Base-by-base conservation (phyloP, 23 red algal species). In the Gracilaria vermiculophylla region DNA sequence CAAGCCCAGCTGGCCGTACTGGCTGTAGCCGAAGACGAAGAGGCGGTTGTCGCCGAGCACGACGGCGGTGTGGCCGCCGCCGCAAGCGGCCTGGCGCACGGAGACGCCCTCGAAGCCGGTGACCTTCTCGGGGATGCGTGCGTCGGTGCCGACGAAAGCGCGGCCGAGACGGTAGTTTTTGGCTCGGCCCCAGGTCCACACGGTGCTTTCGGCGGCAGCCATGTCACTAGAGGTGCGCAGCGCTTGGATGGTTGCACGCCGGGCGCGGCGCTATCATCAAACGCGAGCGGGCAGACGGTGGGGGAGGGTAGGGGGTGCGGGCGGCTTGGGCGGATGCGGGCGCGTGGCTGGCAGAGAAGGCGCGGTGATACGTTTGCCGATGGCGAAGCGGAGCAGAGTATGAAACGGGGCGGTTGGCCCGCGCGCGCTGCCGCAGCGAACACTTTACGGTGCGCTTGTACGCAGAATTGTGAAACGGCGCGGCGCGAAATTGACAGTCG, bases 131-230 rank as follows among this genome's bases (percentile, higher is more conserved):
- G 93, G 97, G 51, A 84, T 65, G 43, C 69, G 87, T 45, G 87
- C 72, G 81, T 95, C 94, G 12, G 71, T 89, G 39, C 77, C 62
- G 20, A 76, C 91, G 43, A 83, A 80, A 16, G 77, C 87, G 24
- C 89, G 89, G 2, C 97, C 97, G 27, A 99, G 82, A 42, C 97
- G 97, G 71, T 94, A 91, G 78, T 99, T 95, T 73, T 99, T 99
- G 64, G 92, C 92, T 51, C 97, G 85, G 24, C 97, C 97, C 97
- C 97, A 99, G 13, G 92, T 93, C 84, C 84, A 88, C 33, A 88
- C 84, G 42, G 84, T 88, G 67, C 84, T 88, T 64, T 88, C 84
- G 19, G 84, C 84, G n/a, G 84, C 84, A 23, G 84, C 84, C 84
- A 88, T 88, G 20, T 20, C 67, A 36, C 67, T 73, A 47, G 17